These are phyloP conservation scores for Sugiyamaella sp. DNA, from an alignment of 1,139 yeast genomes.

Conservation along the genomic window DNA sequence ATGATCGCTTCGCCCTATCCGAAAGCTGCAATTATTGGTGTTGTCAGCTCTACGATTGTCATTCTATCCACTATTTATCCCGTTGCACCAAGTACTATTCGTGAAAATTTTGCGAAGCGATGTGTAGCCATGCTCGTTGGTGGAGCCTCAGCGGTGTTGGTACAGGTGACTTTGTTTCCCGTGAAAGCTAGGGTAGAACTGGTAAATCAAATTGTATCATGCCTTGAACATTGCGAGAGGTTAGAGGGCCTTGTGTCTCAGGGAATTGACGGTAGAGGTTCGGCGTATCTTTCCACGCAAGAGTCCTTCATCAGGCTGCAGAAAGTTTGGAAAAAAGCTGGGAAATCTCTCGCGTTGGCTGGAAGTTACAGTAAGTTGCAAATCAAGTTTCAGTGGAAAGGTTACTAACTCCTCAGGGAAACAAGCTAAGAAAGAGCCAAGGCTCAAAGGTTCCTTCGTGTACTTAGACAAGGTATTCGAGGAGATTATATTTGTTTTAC, in stretches of 20 bases:
- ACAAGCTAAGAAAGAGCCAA: constrained; percentile 51
- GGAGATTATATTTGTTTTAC: constrained; percentile 50
- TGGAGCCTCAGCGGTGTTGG: constrained; percentile 50
- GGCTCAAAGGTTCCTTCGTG: constrained; percentile 51
- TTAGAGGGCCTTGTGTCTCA: constrained; percentile 46
- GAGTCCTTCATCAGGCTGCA: constrained; percentile 30
- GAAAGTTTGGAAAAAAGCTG: constrained; percentile 43
- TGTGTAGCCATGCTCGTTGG: constrained; percentile 55
- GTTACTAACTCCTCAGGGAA: constrained; percentile 6
- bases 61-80: constrained; percentile 49
- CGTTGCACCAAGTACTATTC: constrained; percentile 47
- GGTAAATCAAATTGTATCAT: constrained; percentile 46
- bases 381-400: not conserved
- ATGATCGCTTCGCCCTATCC: constrained; percentile 51
- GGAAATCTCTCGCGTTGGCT: constrained; percentile 47
- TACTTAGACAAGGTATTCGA: constrained; percentile 47
- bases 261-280: constrained; percentile 46
- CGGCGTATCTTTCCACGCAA: constrained; percentile 35
- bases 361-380: constrained; percentile 43
- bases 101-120: constrained; percentile 51
- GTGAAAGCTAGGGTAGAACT: constrained; percentile 51
- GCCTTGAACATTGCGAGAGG: constrained; percentile 47
- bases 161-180: constrained; percentile 51
- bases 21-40: constrained; percentile 54
- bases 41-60: constrained; percentile 52